Conservation (phyloP, 2,329 filamentous ascomycete species). For the Septoria linicola region DNA sequence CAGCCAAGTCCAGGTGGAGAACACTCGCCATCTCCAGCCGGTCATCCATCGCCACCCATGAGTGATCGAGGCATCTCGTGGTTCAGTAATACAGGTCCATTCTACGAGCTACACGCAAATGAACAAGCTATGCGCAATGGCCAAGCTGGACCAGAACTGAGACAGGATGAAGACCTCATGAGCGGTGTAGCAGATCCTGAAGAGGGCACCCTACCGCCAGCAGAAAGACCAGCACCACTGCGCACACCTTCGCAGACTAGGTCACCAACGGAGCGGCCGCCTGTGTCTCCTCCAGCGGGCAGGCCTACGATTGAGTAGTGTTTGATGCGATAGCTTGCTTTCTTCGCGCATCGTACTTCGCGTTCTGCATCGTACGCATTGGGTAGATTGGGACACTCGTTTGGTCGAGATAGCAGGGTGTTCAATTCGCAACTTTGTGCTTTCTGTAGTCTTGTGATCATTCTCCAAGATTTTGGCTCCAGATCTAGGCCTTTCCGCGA, state of each 20-base stretch:
- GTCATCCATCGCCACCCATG: neutral
- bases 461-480: too few species aligned
- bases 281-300: neutral
- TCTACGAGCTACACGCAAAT: constrained; percentile 3
- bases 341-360: neutral
- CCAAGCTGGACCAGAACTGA: neutral
- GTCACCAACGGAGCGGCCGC: neutral
- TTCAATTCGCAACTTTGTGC: too few species aligned
- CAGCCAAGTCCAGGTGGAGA: constrained; percentile 11
- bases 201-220: neutral
- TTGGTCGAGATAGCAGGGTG: neutral
- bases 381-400: neutral
- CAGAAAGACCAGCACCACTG: neutral
- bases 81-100: neutral
- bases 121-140: constrained; percentile 2
- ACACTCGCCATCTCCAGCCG: constrained; percentile 5
- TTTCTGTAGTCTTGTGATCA: too few species aligned
- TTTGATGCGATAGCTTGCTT: too few species aligned
- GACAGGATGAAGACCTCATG: neutral
- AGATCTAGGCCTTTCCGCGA: too few species aligned
- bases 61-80: neutral
- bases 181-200: neutral
- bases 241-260: neutral
- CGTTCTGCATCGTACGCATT: neutral
- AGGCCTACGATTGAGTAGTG: neutral